These are phyloP conservation scores for Roridomyces roridus DNA, from an alignment of 768 basidiomycete genomes.

Conservation along the genomic window DNA sequence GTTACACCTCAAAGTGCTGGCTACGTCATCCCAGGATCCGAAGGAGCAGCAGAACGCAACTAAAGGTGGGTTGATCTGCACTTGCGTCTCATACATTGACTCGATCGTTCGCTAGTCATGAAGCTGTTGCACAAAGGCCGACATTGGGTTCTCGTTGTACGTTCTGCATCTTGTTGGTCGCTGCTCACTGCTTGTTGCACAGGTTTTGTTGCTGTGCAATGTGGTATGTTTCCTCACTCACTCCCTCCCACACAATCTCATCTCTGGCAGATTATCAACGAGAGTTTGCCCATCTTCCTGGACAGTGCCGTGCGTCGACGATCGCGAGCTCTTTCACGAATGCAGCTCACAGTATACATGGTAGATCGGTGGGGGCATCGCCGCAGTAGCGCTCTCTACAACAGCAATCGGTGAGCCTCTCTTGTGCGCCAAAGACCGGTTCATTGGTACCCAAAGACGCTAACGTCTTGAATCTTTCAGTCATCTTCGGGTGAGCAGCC, in stretches of 20 bases:
- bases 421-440: too few relatives aligned
- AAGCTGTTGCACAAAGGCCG: too few relatives aligned
- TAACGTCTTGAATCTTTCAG: too few relatives aligned
- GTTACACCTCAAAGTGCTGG: slow-evolving; percentile 85
- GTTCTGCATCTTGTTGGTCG: too few relatives aligned
- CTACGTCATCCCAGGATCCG: slow-evolving; percentile 78
- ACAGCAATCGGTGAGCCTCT: slow-evolving; percentile 10
- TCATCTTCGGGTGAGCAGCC: too few relatives aligned
- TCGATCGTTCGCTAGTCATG: too few relatives aligned
- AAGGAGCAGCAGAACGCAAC: slow-evolving; percentile 72
- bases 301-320: slow-evolving; percentile 15
- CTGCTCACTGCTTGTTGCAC: too few relatives aligned
- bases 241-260: neutral
- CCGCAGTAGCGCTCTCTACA: slow-evolving; percentile 7
- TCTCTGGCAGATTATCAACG: neutral
- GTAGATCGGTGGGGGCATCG: slow-evolving; percentile 10
- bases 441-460: too few relatives aligned
- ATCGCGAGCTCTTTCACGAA: neutral
- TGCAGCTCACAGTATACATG: too few relatives aligned
- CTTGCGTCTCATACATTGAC: too few relatives aligned
- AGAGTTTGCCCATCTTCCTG: slow-evolving; percentile 14
- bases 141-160: too few relatives aligned
- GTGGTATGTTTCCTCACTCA: neutral
- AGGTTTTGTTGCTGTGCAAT: slow-evolving; percentile 8
- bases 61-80: slow-evolving; percentile 55